Percentiles rank a stretch among this genome's conserved stretches.
phyloP scores from a whole-genome alignment of 1,284 basidiomycete genomes.

The Fistulina hepatica region DNA sequence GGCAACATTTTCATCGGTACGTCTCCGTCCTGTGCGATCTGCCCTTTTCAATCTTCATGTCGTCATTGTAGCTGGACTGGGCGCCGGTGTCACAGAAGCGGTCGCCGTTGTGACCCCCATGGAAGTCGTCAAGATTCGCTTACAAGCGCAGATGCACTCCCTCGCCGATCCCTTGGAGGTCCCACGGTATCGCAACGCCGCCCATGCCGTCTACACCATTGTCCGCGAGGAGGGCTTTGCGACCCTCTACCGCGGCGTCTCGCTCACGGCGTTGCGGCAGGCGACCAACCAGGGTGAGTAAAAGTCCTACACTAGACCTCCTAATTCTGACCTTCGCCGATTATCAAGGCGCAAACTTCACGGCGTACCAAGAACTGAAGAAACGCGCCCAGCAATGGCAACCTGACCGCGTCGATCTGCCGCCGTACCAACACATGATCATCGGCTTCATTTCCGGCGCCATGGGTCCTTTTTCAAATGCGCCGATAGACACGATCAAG shows the following conservation, averaged over 20 bases:
- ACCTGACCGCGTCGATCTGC: slow-evolving; percentile 66
- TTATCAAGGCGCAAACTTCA: slow-evolving; percentile 84
- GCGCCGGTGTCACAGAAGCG: slow-evolving; percentile 91
- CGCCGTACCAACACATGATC: slow-evolving; percentile 89
- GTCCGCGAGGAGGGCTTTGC: slow-evolving; percentile 83
- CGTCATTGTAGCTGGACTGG: slow-evolving; percentile 65
- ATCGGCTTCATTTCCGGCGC: slow-evolving; percentile 95
- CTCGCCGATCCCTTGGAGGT: slow-evolving; percentile 91
- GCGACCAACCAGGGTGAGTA: slow-evolving; percentile 91
- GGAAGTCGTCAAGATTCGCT: slow-evolving; percentile 98
- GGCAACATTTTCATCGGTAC: slow-evolving; percentile 72
- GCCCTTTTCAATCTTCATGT: slow-evolving; percentile 1
- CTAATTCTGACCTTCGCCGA: slow-evolving; percentile 1
- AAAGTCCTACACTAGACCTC: slow-evolving; percentile 1
- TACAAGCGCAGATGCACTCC: slow-evolving; percentile 97
- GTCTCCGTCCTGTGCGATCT: slow-evolving; percentile 15
- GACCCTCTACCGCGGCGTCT: slow-evolving; percentile 89
- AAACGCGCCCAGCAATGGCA: slow-evolving; percentile 69
- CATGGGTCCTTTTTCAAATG: slow-evolving; percentile 95
- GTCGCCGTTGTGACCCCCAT: slow-evolving; percentile 94
- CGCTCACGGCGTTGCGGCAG: slow-evolving; percentile 88
- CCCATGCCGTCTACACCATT: slow-evolving; percentile 93
- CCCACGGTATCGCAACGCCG: slow-evolving; percentile 93
- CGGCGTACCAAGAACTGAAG: slow-evolving; percentile 96
- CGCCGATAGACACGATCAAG: slow-evolving; percentile 97